phyloP scores from a whole-genome alignment of 805 yeast genomes.

The Tetrapisispora nanseiensis region DNA sequence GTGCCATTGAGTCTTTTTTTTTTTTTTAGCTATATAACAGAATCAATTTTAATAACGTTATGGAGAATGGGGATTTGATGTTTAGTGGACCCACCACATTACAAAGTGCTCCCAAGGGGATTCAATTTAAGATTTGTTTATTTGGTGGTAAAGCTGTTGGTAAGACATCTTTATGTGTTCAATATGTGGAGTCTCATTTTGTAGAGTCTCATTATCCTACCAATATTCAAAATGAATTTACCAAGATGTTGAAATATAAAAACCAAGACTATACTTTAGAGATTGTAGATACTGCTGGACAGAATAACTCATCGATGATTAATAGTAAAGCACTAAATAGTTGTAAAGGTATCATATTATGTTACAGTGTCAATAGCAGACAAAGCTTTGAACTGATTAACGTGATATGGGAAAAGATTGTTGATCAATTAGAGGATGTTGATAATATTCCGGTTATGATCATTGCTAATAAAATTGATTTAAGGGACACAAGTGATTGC shows the following conservation, averaged over 20 bases:
- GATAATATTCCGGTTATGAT: slow-evolving; percentile 61
- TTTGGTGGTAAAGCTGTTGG: slow-evolving; percentile 87
- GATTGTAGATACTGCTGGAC: slow-evolving; percentile 88
- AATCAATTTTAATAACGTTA: too few species aligned
- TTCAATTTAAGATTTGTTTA: slow-evolving; percentile 59
- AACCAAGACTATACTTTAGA: slow-evolving; percentile 66
- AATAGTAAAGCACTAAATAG: slow-evolving; percentile 72
- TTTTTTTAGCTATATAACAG: too few species aligned
- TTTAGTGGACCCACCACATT: neutral
- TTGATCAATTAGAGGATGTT: slow-evolving; percentile 54
- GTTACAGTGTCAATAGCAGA: slow-evolving; percentile 72
- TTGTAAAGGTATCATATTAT: slow-evolving; percentile 65
- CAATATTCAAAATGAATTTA: slow-evolving; percentile 66
- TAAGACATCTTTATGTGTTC: slow-evolving; percentile 73
- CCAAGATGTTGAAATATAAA: slow-evolving; percentile 56
- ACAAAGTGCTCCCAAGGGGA: neutral
- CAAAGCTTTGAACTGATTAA: slow-evolving; percentile 69
- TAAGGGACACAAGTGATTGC: slow-evolving; percentile 7
- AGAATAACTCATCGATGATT: slow-evolving; percentile 77
- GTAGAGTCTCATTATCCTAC: slow-evolving; percentile 88
- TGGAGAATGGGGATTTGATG: slow-evolving; percentile 3
- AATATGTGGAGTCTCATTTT: slow-evolving; percentile 80
- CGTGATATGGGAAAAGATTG: slow-evolving; percentile 71
- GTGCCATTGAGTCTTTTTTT: too few species aligned
- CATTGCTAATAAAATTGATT: slow-evolving; percentile 31